A percentile compares a stretch with the other conserved stretches of the same genome.
Evolutionary conservation across 768 basidiomycete species (phyloP).

Genomic region (Suillus hirtellus): DNA sequence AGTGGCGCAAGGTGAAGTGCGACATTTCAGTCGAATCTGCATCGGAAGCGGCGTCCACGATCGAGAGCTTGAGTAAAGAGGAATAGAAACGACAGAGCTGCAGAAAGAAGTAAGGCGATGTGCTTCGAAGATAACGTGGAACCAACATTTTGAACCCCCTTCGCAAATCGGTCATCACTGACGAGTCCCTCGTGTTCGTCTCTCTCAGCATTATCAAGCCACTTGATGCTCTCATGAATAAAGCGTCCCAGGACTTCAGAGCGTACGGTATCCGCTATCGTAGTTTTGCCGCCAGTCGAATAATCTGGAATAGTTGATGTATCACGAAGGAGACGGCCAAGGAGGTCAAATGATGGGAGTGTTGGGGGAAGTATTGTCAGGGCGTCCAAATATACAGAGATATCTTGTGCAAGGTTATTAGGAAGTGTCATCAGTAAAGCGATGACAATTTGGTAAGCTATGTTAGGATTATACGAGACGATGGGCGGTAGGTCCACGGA

Average conservation of each 20-base stretch:
- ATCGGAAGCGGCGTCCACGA: slow-evolving; percentile 65
- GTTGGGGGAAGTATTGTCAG: slow-evolving; percentile 69
- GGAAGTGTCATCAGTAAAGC: slow-evolving; percentile 48
- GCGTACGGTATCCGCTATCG: slow-evolving; percentile 64
- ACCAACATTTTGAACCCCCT: slow-evolving; percentile 71
- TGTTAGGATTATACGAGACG: slow-evolving; percentile 64
- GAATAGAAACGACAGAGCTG: slow-evolving; percentile 79
- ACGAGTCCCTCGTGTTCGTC: slow-evolving; percentile 68
- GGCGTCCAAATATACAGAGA: slow-evolving; percentile 60
- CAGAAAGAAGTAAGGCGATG: slow-evolving; percentile 8
- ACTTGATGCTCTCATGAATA: slow-evolving; percentile 66
- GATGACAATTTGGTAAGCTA: slow-evolving; percentile 68
- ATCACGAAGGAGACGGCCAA: slow-evolving; percentile 69
- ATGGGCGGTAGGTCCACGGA: slow-evolving; percentile 68
- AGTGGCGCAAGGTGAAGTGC: slow-evolving; percentile 70
- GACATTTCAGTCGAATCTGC: slow-evolving; percentile 76
- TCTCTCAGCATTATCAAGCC: slow-evolving; percentile 68
- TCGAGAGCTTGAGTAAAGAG: slow-evolving; percentile 63
- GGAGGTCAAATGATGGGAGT: slow-evolving; percentile 69
- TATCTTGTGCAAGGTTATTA: slow-evolving; percentile 31
- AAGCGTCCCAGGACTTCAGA: slow-evolving; percentile 70
- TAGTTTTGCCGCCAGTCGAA: slow-evolving; percentile 48
- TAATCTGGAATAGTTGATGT: slow-evolving; percentile 45
- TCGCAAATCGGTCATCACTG: slow-evolving; percentile 72
- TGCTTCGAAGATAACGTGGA: slow-evolving; percentile 7